Conservation (phyloP, 495 filamentous ascomycete genomes). For the Podospora fimiseda region DNA sequence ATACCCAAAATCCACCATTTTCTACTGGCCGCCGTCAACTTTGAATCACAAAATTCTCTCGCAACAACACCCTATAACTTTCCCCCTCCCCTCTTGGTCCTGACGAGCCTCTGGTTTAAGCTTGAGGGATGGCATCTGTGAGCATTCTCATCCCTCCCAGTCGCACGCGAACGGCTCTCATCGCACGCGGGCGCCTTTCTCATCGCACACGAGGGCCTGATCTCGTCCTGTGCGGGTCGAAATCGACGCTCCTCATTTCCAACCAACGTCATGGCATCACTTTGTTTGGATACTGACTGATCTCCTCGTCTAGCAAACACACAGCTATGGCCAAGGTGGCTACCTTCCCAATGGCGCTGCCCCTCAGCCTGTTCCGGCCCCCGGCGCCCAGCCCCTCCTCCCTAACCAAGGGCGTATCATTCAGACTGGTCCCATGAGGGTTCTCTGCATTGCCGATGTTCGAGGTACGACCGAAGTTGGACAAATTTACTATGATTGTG, state of each 20-base stretch:
- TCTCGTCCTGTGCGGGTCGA: background rate
- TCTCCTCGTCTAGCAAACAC: constrained; percentile 3
- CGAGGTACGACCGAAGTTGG: constrained; percentile 58
- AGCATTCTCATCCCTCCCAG: constrained; percentile 7
- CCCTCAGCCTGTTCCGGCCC: constrained; percentile 38
- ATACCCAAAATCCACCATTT: background rate
- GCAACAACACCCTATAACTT: background rate
- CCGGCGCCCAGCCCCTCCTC: constrained; percentile 49
- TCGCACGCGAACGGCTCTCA: background rate
- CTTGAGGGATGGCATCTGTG: constrained; percentile 30
- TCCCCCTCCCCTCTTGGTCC: background rate
- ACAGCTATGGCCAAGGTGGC: constrained; percentile 34
- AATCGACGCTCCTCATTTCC: background rate
- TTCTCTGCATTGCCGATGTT: constrained; percentile 96
- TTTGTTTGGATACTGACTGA: background rate
- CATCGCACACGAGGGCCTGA: background rate
- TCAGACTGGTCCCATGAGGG: constrained; percentile 74
- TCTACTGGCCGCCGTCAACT: background rate
- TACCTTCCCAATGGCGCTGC: constrained; percentile 51
- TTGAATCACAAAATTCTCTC: background rate
- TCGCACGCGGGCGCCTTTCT: background rate
- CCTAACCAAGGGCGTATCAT: constrained; percentile 62
- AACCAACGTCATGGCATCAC: background rate
- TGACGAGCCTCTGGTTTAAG: background rate
- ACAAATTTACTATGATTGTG: constrained; percentile 11